Conservation (phyloP, 768 basidiomycete species). For the Cyathus striatus region DNA sequence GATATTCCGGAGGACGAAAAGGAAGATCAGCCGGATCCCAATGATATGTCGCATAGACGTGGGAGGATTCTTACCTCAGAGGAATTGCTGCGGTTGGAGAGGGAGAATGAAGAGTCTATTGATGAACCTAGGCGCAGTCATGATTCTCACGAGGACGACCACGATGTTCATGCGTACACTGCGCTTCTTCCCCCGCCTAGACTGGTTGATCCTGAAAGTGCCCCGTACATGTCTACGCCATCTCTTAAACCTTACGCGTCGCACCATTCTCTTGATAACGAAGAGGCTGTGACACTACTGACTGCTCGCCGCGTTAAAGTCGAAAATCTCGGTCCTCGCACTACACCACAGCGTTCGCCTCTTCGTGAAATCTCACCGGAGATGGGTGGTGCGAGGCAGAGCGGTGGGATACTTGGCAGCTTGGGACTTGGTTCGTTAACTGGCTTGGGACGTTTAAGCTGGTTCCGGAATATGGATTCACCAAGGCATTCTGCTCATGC, state of each 20-base stretch:
- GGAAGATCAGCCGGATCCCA: too few species aligned
- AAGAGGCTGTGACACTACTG: slow-evolving; percentile 43
- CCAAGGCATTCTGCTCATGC: slow-evolving; percentile 13
- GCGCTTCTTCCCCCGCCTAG: slow-evolving; percentile 28
- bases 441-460: slow-evolving; percentile 47
- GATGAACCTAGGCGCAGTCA: slow-evolving; percentile 15
- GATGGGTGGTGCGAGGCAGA: slow-evolving; percentile 10
- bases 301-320: slow-evolving; percentile 48
- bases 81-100: slow-evolving; percentile 30
- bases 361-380: background rate
- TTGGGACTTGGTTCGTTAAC: slow-evolving; percentile 47
- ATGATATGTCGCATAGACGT: too few species aligned
- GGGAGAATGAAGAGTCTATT: slow-evolving; percentile 25
- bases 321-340: slow-evolving; percentile 28
- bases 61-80: slow-evolving; percentile 26
- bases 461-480: slow-evolving; percentile 43
- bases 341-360: slow-evolving; percentile 10
- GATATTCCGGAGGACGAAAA: slow-evolving; percentile 23
- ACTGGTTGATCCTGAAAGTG: slow-evolving; percentile 24
- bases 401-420: slow-evolving; percentile 22
- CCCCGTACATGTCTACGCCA: slow-evolving; percentile 11
- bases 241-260: slow-evolving; percentile 12
- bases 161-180: slow-evolving; percentile 25
- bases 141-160: slow-evolving; percentile 21
- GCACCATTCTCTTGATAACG: slow-evolving; percentile 29